Evolutionary conservation across 2,329 filamentous ascomycete species (phyloP).

Genomic region (Cordyceps javanica): DNA sequence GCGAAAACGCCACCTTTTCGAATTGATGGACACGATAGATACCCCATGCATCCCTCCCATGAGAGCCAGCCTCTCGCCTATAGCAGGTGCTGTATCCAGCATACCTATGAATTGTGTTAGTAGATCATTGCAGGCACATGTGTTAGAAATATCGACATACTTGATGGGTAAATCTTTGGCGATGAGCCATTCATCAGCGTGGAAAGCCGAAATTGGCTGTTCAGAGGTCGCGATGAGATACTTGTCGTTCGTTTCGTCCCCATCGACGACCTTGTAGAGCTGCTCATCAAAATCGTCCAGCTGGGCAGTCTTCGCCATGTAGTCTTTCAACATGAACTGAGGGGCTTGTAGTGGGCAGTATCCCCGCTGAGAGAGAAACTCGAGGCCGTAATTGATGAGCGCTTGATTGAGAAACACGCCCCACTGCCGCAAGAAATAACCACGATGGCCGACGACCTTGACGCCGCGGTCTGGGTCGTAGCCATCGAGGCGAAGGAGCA

Average conservation of each 20-base stretch:
- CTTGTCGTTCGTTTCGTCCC: conserved; percentile 84
- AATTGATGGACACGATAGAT: conserved; percentile 98
- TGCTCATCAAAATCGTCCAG: conserved; percentile 97
- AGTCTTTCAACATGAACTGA: conserved; percentile 89
- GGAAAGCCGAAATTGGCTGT: conserved; percentile 88
- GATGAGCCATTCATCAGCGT: conserved; percentile 89
- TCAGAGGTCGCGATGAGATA: conserved; percentile 75
- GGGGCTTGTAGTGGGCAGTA: conserved; percentile 82
- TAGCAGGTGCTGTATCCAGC: conserved; percentile 94
- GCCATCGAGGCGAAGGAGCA: conserved; percentile 78
- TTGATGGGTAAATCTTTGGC: conserved; percentile 83
- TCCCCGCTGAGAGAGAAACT: conserved; percentile 76
- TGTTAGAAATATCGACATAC: conserved; percentile 29
- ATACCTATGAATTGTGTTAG: conserved; percentile 53
- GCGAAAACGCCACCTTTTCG: conserved; percentile 59
- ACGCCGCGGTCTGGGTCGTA: conserved; percentile 90
- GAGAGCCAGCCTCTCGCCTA: conserved; percentile 87
- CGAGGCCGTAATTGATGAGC: conserved; percentile 88
- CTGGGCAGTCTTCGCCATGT: conserved; percentile 98
- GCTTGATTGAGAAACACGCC: conserved; percentile 90
- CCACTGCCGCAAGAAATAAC: conserved; percentile 86
- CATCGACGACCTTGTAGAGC: conserved; percentile 91
- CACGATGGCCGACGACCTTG: conserved; percentile 90
- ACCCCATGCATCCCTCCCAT: conserved; percentile 86
- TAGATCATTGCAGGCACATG: background rate